phyloP scores from a whole-genome alignment of 345 rosid species.

The Trapa bicornis region DNA sequence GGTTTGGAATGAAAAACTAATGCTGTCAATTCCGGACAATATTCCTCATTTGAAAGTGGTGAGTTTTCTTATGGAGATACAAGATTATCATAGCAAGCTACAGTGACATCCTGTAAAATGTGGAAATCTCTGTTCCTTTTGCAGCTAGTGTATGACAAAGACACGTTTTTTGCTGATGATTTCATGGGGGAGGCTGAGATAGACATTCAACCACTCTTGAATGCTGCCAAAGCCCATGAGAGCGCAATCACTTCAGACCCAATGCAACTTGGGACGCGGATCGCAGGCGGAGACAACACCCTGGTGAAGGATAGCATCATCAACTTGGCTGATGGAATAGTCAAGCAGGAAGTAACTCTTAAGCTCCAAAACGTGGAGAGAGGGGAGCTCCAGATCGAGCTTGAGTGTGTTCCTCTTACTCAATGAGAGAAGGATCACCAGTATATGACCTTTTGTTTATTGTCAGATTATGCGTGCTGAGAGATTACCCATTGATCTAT shows the following conservation, averaged over 20 bases:
- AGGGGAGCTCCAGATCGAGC: conserved; percentile 73
- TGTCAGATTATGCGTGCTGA: conserved; percentile 8
- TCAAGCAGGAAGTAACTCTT: conserved; percentile 67
- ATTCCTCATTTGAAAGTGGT: conserved; percentile 91
- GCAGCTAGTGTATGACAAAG: conserved; percentile 87
- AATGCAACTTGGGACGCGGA: conserved; percentile 54
- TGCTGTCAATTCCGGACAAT: conserved; percentile 86
- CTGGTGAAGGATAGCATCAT: conserved; percentile 60
- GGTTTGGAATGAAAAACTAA: conserved; percentile 91
- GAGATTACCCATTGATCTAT: background rate
- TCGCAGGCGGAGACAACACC: conserved; percentile 48
- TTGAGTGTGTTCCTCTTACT: conserved; percentile 86
- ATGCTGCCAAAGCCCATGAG: conserved; percentile 76
- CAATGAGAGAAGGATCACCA: conserved; percentile 26
- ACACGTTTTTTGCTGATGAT: conserved; percentile 71
- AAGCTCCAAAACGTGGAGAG: conserved; percentile 81
- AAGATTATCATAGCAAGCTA: background rate
- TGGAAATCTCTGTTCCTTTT: conserved; percentile 3
- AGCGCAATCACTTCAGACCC: conserved; percentile 37
- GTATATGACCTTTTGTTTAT: conserved; percentile 6
- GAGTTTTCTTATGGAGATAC: conserved; percentile 12
- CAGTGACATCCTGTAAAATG: background rate
- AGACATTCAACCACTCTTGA: conserved; percentile 81
- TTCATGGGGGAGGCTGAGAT: conserved; percentile 98
- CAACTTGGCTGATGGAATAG: conserved; percentile 50